phyloP scores from a whole-genome alignment of 768 basidiomycete species.

The Multifurca ochricompacta region DNA sequence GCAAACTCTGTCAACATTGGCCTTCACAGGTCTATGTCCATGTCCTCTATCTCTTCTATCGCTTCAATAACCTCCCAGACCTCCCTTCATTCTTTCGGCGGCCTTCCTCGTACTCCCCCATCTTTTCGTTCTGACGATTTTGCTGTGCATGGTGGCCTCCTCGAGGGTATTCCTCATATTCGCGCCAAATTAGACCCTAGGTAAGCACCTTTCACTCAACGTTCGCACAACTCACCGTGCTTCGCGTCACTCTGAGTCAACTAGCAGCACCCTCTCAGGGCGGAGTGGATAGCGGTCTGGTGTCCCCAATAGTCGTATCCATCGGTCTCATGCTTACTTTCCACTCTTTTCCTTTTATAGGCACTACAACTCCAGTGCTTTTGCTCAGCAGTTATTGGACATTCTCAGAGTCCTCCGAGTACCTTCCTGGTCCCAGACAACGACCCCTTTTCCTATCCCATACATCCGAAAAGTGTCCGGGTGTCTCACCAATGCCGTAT shows the following conservation, averaged over 20 bases:
- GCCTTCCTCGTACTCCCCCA: constrained; percentile 24
- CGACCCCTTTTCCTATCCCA: constrained; percentile 41
- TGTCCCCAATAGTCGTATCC: constrained; percentile 31
- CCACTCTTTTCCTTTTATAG: constrained; percentile 32
- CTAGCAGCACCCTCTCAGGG: constrained; percentile 11
- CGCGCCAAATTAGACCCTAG: constrained; percentile 53
- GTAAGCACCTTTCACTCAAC: constrained; percentile 40
- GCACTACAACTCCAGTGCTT: constrained; percentile 53
- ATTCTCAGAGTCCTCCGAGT: constrained; percentile 49
- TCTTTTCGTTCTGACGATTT: constrained; percentile 32
- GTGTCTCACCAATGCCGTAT: constrained; percentile 91
- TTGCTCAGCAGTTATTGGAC: constrained; percentile 47
- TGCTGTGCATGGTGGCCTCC: constrained; percentile 37
- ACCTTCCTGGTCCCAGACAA: constrained; percentile 47
- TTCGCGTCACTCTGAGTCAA: constrained; percentile 11
- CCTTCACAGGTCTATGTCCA: constrained; percentile 1
- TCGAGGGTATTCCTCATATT: constrained; percentile 56
- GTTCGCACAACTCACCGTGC: constrained; percentile 20
- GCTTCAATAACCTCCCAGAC: not conserved
- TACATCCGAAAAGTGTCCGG: constrained; percentile 79
- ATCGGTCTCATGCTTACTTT: constrained; percentile 22
- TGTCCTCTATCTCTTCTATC: constrained; percentile 3
- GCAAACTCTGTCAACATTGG: constrained; percentile 3
- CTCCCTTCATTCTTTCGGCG: constrained; percentile 27
- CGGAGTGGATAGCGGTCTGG: constrained; percentile 28